phyloP scores from a whole-genome alignment of 2,329 filamentous ascomycete species.

The Metarhizium brunneum region DNA sequence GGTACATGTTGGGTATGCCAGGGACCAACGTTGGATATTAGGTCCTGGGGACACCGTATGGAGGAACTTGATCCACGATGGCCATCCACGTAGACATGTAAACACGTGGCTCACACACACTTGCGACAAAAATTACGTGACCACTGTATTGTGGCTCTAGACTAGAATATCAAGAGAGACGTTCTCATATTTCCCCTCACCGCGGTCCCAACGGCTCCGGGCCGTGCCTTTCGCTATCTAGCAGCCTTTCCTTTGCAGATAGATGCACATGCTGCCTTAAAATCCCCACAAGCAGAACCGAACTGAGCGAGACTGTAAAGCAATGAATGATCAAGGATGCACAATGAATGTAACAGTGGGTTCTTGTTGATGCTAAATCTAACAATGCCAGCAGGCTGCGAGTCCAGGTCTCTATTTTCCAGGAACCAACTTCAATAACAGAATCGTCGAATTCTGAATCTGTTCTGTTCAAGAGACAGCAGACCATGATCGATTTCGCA shows the following conservation, averaged over 20 bases:
- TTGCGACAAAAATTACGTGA: slow-evolving; percentile 1
- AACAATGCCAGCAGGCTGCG: background rate
- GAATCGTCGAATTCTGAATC: background rate
- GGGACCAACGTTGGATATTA: too few species aligned
- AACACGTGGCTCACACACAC: background rate
- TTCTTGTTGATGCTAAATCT: background rate
- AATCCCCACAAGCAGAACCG: background rate
- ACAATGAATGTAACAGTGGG: slow-evolving; percentile 3
- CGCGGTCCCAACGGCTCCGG: slow-evolving; percentile 5
- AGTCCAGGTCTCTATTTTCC: background rate
- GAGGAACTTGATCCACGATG: too few species aligned
- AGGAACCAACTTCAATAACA: background rate
- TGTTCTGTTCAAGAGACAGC: background rate
- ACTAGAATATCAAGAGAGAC: slow-evolving; percentile 19
- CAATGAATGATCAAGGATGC: background rate
- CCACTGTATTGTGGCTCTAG: slow-evolving; percentile 18
- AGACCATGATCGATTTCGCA: background rate
- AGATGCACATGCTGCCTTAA: background rate
- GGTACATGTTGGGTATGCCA: background rate
- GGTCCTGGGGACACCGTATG: background rate
- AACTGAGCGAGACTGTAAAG: background rate
- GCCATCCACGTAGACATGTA: too few species aligned
- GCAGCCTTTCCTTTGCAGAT: slow-evolving; percentile 8
- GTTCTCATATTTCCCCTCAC: slow-evolving; percentile 2
- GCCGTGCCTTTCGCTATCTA: slow-evolving; percentile 3